Base-by-base conservation (phyloP, 768 basidiomycete genomes). In the Pleurotus giganteus region DNA sequence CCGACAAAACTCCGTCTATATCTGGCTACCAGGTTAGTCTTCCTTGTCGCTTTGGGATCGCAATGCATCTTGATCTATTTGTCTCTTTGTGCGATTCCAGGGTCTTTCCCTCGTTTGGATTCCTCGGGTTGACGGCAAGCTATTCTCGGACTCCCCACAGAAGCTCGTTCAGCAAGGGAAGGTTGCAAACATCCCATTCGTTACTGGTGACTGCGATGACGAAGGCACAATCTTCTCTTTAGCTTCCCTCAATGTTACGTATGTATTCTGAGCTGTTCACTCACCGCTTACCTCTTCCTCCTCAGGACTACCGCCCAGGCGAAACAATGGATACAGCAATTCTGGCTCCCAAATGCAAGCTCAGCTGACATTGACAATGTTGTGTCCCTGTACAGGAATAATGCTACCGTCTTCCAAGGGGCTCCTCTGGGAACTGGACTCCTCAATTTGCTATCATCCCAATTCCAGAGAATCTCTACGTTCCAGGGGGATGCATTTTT, bases 381-480 rank as follows among this genome's bases (percentile, higher is more conserved):
- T 23, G 4, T 37, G 13, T 13, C 19, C 27, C 43, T 60, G 36
- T 50, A 51, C 4, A 27, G 47, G 7, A 68, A 69, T 45, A 65
- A 71, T 3, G 51, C 58, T 3, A 64, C 68, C 50, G 60, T 62
- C 0, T 36, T 59, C 2, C 57, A 66, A 31, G 76, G 74, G 8
- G 73, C 73, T 2, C 76, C 75, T 0, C 76, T 69, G 56, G 63
- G 65, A 42, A 76, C 75, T 0, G 69, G 71, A 0, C 13, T 47
- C 27, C 55, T 60, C 13, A 68, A 73, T 41, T 58, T 63, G 0
- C 61, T 68, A 7, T 59, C 64, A 8, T 65, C 70, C 0, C 63
- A 76, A 31, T 74, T 63, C 62, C 75, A 76, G 54, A 62, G 73
- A 4, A 17, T 75, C 6, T 68, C 74, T 4, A 65, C 73, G 0